Conservation (phyloP, 805 yeast genomes). For the Priceomyces melissophilus region DNA sequence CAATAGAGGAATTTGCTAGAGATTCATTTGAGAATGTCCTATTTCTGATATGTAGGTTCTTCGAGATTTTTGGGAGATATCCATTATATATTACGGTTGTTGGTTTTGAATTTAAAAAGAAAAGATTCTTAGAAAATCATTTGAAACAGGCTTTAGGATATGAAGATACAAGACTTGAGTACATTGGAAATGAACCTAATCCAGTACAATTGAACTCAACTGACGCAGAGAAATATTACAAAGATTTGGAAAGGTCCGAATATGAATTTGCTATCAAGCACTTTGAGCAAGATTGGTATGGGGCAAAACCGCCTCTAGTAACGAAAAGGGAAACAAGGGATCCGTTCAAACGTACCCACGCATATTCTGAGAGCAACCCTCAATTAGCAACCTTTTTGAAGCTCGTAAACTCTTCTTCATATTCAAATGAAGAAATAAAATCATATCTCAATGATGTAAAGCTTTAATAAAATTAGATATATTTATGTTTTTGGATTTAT, state of each 20-base stretch:
- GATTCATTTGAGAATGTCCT: conserved; percentile 79
- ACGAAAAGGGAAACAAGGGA: conserved; percentile 53
- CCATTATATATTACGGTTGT: conserved; percentile 56
- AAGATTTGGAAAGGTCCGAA: conserved; percentile 49
- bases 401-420: too few species aligned
- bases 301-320: conserved; percentile 41
- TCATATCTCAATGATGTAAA: background rate
- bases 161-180: conserved; percentile 35
- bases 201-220: conserved; percentile 28
- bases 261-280: conserved; percentile 48
- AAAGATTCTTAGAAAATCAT: conserved; percentile 56
- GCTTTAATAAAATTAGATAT: background rate
- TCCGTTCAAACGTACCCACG: conserved; percentile 47
- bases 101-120: conserved; percentile 72
- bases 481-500: background rate
- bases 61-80: conserved; percentile 42
- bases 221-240: conserved; percentile 38
- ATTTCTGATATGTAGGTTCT: conserved; percentile 54
- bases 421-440: background rate
- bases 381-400: conserved; percentile 13
- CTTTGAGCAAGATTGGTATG: conserved; percentile 58
- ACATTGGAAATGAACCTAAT: conserved; percentile 57
- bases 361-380: conserved; percentile 29
- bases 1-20: conserved; percentile 68
- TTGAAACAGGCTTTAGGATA: conserved; percentile 45